These are phyloP conservation scores for Termitomyces sp. DNA, from an alignment of 768 basidiomycete species.

Conservation along the genomic window DNA sequence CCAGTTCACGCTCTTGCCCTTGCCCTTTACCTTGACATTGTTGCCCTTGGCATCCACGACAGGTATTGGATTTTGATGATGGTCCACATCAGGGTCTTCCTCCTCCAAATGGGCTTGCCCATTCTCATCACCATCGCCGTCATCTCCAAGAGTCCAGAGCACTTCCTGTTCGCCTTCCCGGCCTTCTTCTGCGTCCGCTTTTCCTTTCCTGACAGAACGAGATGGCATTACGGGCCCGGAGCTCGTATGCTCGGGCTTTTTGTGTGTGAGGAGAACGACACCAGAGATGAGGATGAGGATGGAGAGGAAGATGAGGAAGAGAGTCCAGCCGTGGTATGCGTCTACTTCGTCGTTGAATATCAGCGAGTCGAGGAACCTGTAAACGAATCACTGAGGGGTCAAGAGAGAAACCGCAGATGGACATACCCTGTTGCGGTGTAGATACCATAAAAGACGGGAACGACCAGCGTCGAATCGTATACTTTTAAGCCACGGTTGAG, in stretches of 20 bases:
- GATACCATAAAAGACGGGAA: constrained; percentile 92
- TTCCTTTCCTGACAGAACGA: constrained; percentile 18
- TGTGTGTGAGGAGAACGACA: constrained; percentile 90
- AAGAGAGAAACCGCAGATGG: neutral
- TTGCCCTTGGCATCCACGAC: constrained; percentile 12
- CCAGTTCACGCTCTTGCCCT: constrained; percentile 7
- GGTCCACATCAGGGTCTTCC: constrained; percentile 39
- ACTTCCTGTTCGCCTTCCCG: constrained; percentile 32
- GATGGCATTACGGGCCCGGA: constrained; percentile 27
- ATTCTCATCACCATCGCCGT: constrained; percentile 49
- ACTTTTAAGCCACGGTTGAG: constrained; percentile 86
- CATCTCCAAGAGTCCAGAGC: constrained; percentile 70
- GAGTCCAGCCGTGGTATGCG: constrained; percentile 83
- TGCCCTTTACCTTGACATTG: constrained; percentile 1
- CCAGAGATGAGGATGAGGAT: constrained; percentile 85
- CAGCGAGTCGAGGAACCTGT: constrained; percentile 43
- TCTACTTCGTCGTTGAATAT: constrained; percentile 85
- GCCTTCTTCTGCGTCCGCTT: constrained; percentile 17
- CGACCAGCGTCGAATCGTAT: constrained; percentile 87
- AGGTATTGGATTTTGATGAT: constrained; percentile 34
- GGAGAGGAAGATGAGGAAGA: constrained; percentile 83
- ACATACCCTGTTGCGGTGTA: constrained; percentile 79
- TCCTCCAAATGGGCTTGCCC: constrained; percentile 21
- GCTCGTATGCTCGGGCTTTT: constrained; percentile 66
- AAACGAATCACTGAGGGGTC: neutral